Base-by-base conservation (phyloP, 2,329 filamentous ascomycete species). In the Rosellinia necatrix region DNA sequence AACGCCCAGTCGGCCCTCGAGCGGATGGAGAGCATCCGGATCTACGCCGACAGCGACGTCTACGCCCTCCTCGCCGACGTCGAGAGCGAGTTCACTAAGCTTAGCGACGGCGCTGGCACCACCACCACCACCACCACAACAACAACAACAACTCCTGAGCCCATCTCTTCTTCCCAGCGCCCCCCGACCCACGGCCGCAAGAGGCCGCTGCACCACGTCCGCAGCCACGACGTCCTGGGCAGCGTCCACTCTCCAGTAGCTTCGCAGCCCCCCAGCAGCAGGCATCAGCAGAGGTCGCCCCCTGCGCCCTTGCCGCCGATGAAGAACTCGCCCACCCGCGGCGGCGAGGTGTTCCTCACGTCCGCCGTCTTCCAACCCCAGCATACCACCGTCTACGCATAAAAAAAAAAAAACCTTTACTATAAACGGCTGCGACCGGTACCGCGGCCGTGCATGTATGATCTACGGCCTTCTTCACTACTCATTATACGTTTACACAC, bases 41-140 rank as follows among this genome's bases (percentile, higher is more conserved):
- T 89, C 62, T 89, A 89, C 61, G 85, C 85, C 19, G 86, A 86
- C 56, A 82, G 83, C 56, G 85, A 88, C 42, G 81, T 90, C 7
- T 88, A 86, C 61, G 81, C 83, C 2, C 76, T 90, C 1, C 75
- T 90, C 35, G 84, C 82, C 1, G 86, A 89, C 61, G 86, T 89
- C 12, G 85, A 89, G 70, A 77, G 77, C 58, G 80, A 85, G 65
- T 82, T 86, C 66, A 79, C 72, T 49, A 74, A 75, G 54, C 75
- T 80, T 66, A 74, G 73, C 41, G 73, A 76, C 4, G 54, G 57
- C 19, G 49, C 49, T 21, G 51, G 53, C 37, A 63, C 50, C 41
- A n/a, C n/a, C n/a, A n/a, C n/a, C n/a, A n/a, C n/a, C n/a, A n/a
- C n/a, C n/a, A n/a, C n/a, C n/a, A n/a, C n/a, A n/a, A n/a, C n/a